Base-by-base conservation (phyloP, 2,329 filamentous ascomycete species). In the Cercospora janseana region DNA sequence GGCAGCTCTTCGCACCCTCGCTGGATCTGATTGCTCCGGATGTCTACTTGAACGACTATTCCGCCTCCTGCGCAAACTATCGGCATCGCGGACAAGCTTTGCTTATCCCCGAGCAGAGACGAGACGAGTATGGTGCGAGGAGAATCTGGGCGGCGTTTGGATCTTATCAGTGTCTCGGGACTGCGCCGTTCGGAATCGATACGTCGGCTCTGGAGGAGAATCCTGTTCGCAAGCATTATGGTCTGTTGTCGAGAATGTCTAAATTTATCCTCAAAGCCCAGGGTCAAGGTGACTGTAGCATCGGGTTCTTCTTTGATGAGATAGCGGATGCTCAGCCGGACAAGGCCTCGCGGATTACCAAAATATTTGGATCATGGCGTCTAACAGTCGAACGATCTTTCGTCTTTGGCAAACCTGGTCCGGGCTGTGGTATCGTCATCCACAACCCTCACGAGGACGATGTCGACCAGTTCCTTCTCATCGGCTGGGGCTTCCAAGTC, bases 11-110 rank as follows among this genome's bases (percentile, higher is more conserved):
- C 52, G 71, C 75, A 0, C 70, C 69, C 0, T 55, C 66, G 1
- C 69, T 78, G 5, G 74, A 76, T 45, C 71, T 78, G 13, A 63
- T 78, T 12, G 66, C 71, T 0, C 76, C 76, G 0, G 75, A 78
- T 24, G 27, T 78, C 3, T 78, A 78, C 53, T 69, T 78, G 13
- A 72, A 76, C n/a, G n/a, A n/a, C n/a, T n/a, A n/a, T n/a, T n/a
- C n/a, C n/a, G n/a, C n/a, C n/a, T n/a, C n/a, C n/a, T n/a, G n/a
- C n/a, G n/a, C n/a, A n/a, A n/a, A n/a, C n/a, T n/a, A n/a, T n/a
- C n/a, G n/a, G n/a, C n/a, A n/a, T n/a, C n/a, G n/a, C n/a, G n/a
- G n/a, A n/a, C n/a, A n/a, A n/a, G n/a, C n/a, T n/a, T n/a, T n/a
- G n/a, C n/a, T n/a, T n/a, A n/a, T n/a, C n/a, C n/a, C n/a, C n/a